Evolutionary conservation across 768 basidiomycete genomes (phyloP), one percentile per base, ranked within the genome.

Genomic region (Termitomyces bulborhizus): DNA sequence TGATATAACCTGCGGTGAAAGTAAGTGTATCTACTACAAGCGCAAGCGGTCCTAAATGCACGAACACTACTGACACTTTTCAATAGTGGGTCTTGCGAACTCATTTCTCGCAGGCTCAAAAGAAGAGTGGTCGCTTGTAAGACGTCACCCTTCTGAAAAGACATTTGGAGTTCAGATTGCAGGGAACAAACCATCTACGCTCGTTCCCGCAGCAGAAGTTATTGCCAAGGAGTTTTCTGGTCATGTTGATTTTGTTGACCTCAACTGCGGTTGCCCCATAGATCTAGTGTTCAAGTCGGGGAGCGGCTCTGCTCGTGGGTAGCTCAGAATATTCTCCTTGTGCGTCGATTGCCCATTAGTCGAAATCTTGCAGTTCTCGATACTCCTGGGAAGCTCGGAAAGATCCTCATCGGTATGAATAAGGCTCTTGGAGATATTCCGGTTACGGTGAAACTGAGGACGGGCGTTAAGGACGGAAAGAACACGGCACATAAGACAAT

Each of bases 191-290:
- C 86, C 94, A 0, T 75, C 79, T 1, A 79, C 82, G 3, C 78
- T 98, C 54, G 90, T 86, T 0, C 79, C 91, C 0, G 84, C 87
- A 0, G 90, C 93, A 0, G 96, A 98, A 66, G 76, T 88, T 6
- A 78, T 98, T 27, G 83, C 79, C 2, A 82, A 78, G 58, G 86
- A 91, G 65, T 81, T 83, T 60, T 75, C 75, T 1, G 74, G 77
- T 12, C 76, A 78, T 18, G 70, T 97, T 21, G 93, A 98, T 64
- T 98, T 97, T 63, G 90, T 95, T 1, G 95, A 99, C 65, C 72
- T 98, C 60, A 99, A 99, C 65, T 91, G 92, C 69, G 95, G 95
- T 6, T 98, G 97, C 69, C 97, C 97, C 3, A 98, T 98, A 62
- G 97, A 99, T 69, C 74, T 98, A 42, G 91, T 99, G 1, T 97